Evolutionary conservation across 352 stramenopile genomes (phyloP).

Genomic region (Phytophthora melonis): DNA sequence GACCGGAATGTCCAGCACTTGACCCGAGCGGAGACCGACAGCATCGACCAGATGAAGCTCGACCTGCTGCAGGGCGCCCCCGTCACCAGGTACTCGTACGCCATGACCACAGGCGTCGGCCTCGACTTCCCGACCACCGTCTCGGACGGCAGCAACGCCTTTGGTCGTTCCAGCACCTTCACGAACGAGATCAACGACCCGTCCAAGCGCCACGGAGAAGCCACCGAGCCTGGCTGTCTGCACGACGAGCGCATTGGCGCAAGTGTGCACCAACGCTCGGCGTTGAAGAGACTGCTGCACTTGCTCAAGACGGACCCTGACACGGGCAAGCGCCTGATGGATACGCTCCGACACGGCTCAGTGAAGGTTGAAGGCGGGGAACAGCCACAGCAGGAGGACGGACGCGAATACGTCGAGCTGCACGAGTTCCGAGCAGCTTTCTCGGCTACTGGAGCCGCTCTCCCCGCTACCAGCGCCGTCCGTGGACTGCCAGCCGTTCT

Average conservation of each 20-base stretch:
- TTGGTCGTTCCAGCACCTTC: conserved; percentile 74
- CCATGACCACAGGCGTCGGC: conserved; percentile 60
- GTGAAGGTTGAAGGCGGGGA: conserved; percentile 5
- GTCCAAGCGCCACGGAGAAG: conserved; percentile 73
- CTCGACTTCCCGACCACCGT: conserved; percentile 62
- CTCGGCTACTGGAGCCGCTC: conserved; percentile 11
- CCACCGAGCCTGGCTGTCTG: conserved; percentile 62
- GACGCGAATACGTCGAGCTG: conserved; percentile 55
- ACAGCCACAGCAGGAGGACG: conserved; percentile 31
- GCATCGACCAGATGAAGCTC: conserved; percentile 78
- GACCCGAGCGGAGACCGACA: conserved; percentile 74
- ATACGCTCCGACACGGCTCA: conserved; percentile 22
- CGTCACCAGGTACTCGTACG: conserved; percentile 79
- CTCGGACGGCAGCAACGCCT: conserved; percentile 67
- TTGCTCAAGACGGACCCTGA: conserved; percentile 31
- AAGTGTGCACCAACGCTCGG: conserved; percentile 69
- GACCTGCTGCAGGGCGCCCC: conserved; percentile 50
- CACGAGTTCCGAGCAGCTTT: conserved; percentile 52
- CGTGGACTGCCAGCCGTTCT: conserved; percentile 29
- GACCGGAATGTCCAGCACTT: conserved; percentile 66
- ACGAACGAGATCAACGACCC: conserved; percentile 76
- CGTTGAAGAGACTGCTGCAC: conserved; percentile 54
- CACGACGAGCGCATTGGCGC: conserved; percentile 65
- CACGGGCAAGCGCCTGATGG: conserved; percentile 37
- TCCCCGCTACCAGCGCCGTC: conserved; percentile 9